Base-by-base conservation (phyloP, 2,329 filamentous ascomycete species). In the Arthrocladium fulminans region DNA sequence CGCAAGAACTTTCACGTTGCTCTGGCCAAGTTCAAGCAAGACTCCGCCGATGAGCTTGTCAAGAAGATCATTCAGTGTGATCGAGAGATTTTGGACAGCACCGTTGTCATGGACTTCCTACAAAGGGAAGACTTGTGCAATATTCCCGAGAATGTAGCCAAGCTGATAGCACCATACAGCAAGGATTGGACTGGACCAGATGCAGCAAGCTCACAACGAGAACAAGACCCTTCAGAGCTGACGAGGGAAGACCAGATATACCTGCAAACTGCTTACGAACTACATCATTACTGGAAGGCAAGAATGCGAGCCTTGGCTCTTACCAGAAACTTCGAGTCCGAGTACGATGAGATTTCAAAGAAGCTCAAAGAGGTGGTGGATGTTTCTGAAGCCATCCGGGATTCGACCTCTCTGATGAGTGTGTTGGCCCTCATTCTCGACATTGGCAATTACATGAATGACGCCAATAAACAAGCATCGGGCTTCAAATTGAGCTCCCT, bases 391-490 rank as follows among this genome's bases (percentile, higher is more conserved):
- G 86, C 88, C 8, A 72, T 98, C 47, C 80, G 90, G 41, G 88
- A 94, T 63, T 96, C 89, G 1, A 88, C 94, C 22, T 85, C 88
- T 22, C 71, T 98, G 60, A 95, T 97, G 83, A 96, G 94, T 57
- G 88, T 98, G 40, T 79, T 98, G 49, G 89, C 90, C 51, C 76
- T 97, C 53, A 98, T 98, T 67, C 73, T 98, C 60, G 90, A 96
- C 66, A 95, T 98, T 62, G 92, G 92, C 67, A 98, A 98, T 68
- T 98, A 95, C 75, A 98, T 98, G 92, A 98, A 98, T 73, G 92
- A 97, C 64, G 84, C 89, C 48, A 97, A 96, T 71, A 98, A 98
- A 72, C 92, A 97, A 69, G 92, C 92, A 3, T 86, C 84, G 50
- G 92, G 92, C 54, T 98, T 98, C 82, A 98, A 98, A 73, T 80